Conservation (phyloP, 371 early-diverging fungal genomes). For the Sporodiniella umbellata region DNA sequence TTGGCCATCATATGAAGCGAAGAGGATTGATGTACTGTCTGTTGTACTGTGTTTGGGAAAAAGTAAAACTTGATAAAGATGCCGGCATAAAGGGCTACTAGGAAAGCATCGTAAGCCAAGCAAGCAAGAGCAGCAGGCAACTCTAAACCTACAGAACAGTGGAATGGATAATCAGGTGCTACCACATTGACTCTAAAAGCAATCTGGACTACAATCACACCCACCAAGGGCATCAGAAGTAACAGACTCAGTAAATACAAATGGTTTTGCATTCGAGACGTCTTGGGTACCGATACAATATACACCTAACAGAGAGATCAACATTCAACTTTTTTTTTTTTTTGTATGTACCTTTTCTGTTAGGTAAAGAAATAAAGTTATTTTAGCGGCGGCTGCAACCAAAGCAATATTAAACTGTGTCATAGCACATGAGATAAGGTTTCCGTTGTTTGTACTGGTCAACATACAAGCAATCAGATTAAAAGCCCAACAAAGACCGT, state of each 20-base stretch:
- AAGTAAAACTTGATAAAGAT: constrained; percentile 45
- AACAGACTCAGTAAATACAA: constrained; percentile 45
- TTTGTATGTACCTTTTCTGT: constrained; percentile 62
- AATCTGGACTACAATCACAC: constrained; percentile 41
- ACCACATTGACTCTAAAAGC: constrained; percentile 27
- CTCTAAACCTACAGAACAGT: constrained; percentile 44
- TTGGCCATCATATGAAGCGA: constrained; percentile 47
- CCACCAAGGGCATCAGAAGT: constrained; percentile 40
- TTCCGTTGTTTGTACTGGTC: constrained; percentile 55
- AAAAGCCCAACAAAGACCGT: constrained; percentile 48
- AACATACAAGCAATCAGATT: constrained; percentile 48
- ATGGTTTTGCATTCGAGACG: constrained; percentile 31
- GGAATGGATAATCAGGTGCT: constrained; percentile 20
- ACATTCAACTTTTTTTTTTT: no score
- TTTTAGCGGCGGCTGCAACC: constrained; percentile 42
- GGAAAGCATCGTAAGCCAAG: constrained; percentile 46
- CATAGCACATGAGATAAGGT: constrained; percentile 44
- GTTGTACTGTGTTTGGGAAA: constrained; percentile 32
- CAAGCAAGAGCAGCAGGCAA: constrained; percentile 40
- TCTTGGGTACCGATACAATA: constrained; percentile 42
- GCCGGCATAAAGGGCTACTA: constrained; percentile 31
- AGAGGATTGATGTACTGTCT: constrained; percentile 27
- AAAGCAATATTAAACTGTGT: constrained; percentile 39
- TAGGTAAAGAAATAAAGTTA: constrained; percentile 49
- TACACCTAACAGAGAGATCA: constrained; percentile 27